A percentile compares a stretch with the other conserved stretches of the same genome.
Conservation (phyloP, 768 basidiomycete genomes). For the Hypholoma sublateritium region DNA sequence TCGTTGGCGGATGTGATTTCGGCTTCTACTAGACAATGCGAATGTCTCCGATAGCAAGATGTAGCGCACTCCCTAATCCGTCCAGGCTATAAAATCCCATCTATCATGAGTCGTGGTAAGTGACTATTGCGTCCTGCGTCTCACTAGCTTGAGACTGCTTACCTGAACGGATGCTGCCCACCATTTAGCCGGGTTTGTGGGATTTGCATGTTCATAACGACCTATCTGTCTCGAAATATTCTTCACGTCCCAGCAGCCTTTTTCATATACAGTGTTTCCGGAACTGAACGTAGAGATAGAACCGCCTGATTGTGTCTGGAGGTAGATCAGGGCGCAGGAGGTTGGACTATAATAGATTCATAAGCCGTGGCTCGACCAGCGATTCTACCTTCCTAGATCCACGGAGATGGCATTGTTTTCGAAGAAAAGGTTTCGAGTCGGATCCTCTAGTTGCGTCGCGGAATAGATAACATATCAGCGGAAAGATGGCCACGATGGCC, state of each 20-base stretch:
- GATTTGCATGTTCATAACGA: slow-evolving; percentile 71
- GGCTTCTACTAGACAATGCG: slow-evolving; percentile 45
- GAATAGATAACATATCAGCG: slow-evolving; percentile 39
- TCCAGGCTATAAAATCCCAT: slow-evolving; percentile 72
- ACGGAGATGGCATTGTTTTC: slow-evolving; percentile 74
- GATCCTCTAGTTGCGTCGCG: slow-evolving; percentile 51
- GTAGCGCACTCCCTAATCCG: slow-evolving; percentile 44
- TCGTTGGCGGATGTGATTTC: slow-evolving; percentile 25
- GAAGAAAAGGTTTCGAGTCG: slow-evolving; percentile 62
- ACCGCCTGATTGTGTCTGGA: slow-evolving; percentile 73
- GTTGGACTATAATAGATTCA: slow-evolving; percentile 76
- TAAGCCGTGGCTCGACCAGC: slow-evolving; percentile 76
- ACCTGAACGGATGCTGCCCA: slow-evolving; percentile 86
- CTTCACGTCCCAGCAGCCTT: slow-evolving; percentile 92
- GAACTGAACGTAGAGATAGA: slow-evolving; percentile 80
- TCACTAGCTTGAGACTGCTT: slow-evolving; percentile 13
- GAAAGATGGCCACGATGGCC: slow-evolving; percentile 43
- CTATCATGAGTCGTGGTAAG: slow-evolving; percentile 46
- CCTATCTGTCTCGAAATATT: slow-evolving; percentile 66
- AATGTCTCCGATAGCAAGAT: slow-evolving; percentile 47
- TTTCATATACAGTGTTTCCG: slow-evolving; percentile 85
- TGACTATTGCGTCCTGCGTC: not conserved
- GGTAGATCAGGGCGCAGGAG: slow-evolving; percentile 79
- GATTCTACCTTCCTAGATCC: too few relatives aligned
- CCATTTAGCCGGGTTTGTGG: slow-evolving; percentile 72